Evolutionary conservation across 2,329 filamentous ascomycete species (phyloP), one percentile per base, ranked within the genome.

Genomic region (Alternaria triticimaculans): DNA sequence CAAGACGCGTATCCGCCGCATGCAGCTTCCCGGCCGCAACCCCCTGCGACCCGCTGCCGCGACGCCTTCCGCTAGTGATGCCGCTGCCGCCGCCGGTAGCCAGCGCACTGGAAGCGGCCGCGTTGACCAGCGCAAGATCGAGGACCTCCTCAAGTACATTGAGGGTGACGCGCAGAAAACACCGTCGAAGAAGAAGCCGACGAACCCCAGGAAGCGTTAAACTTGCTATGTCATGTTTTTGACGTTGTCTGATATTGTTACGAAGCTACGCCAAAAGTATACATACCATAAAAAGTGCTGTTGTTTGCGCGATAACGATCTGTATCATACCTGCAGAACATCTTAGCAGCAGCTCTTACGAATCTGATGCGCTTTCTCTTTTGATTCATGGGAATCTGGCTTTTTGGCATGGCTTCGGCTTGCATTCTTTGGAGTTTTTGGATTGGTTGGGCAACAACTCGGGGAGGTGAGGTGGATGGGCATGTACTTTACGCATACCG

Each of bases 71-170:
- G 81, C 84, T 14, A 85, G 86, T 58, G 81, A 85, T 60, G 79
- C 83, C 9, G 81, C 79, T 33, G 72, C 72, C 25, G 78, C 79
- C 20, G 76, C 77, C 21, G 73, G 72, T 46, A 69, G 76, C 72
- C 67, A 82, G 80, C 80, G 79, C 37, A 77, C 75, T 56, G 74
- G 76, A 25, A 83, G 64, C 14, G 69, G 72, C 44, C 70, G 75
- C n/a, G 67, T 94, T 51, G 93, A 96, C 78, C 88, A 90, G 59
- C 87, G 94, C 72, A 97, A 90, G 82, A 94, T 99, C 67, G 94
- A 98, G 72, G 95, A 99, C 80, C 84, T 99, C 44, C 86, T 99
- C 78, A 93, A 92, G 81, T 98, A 95, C 81, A 98, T 99, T 71
- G 96, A 98, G 80, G 95, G 94, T 18, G 81, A 82, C 26, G 70